Evolutionary conservation across 1,284 basidiomycete genomes (phyloP).

Genomic region (Inonotus obliquus): DNA sequence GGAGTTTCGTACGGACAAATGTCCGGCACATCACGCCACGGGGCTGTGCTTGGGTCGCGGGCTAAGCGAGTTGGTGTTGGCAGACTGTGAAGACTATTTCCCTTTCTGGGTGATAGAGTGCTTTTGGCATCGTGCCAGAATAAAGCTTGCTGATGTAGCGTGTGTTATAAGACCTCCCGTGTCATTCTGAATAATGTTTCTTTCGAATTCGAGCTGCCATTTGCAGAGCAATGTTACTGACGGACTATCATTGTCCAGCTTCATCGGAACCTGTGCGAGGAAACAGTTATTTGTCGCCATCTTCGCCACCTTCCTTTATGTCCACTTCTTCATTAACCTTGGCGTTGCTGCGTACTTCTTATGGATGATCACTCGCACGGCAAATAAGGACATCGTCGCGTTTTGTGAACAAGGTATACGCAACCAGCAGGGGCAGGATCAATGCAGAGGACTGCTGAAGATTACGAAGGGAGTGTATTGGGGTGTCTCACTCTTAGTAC

Average conservation of each 20-base stretch:
- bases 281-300: conserved; percentile 54
- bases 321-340: conserved; percentile 55
- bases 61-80: neutral
- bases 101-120: no score
- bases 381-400: conserved; percentile 36
- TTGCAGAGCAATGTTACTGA: neutral
- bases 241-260: conserved; percentile 30
- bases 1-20: neutral
- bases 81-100: no score
- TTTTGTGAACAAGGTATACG: conserved; percentile 44
- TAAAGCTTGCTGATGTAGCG: no score
- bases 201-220: no score
- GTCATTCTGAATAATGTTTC: no score
- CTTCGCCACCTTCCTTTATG: conserved; percentile 53
- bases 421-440: conserved; percentile 35
- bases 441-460: conserved; percentile 40
- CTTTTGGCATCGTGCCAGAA: no score
- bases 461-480: conserved; percentile 43
- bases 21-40: neutral
- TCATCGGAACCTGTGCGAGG: conserved; percentile 54
- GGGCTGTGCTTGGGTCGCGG: neutral
- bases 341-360: conserved; percentile 49
- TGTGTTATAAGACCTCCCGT: no score
- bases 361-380: conserved; percentile 41
- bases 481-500: conserved; percentile 38